Evolutionary conservation across 257 asterid species (phyloP).

Genomic region (Mentha longifolia): DNA sequence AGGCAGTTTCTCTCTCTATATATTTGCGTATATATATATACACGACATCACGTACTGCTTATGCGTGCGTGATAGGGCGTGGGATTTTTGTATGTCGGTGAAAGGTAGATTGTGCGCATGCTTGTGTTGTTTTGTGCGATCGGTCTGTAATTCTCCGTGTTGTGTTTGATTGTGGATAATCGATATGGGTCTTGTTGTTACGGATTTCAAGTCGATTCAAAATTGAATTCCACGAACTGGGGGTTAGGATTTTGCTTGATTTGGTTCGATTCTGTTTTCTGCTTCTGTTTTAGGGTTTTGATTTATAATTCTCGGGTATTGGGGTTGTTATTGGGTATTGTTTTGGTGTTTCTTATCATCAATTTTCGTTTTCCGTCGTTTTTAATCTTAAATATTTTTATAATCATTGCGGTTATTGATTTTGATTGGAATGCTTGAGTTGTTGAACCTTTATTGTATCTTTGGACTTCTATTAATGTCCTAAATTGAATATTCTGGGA

Average conservation of each 20-base stretch:
- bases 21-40: not conserved
- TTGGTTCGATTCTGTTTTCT: constrained; percentile 23
- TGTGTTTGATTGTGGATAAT: constrained; percentile 13
- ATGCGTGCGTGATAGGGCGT: not conserved
- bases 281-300: constrained; percentile 33
- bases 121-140: constrained; percentile 25
- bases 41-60: not conserved
- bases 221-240: constrained; percentile 23
- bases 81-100: not conserved
- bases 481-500: not conserved
- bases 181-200: not conserved
- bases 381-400: not conserved
- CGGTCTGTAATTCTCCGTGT: constrained; percentile 21
- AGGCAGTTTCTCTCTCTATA: constrained; percentile 23
- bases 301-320: constrained; percentile 10
- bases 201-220: constrained; percentile 24
- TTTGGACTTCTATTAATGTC: constrained; percentile 23
- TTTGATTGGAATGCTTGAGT: constrained; percentile 17
- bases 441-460: not conserved
- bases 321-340: not conserved
- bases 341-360: not conserved
- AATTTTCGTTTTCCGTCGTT: not conserved
- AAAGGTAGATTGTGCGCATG: not conserved
- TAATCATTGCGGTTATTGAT: not conserved
- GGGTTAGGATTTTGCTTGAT: constrained; percentile 22